These are phyloP conservation scores for Elaeis oleifera DNA, from an alignment of 202 grass and related monocot genomes.

Conservation along the genomic window DNA sequence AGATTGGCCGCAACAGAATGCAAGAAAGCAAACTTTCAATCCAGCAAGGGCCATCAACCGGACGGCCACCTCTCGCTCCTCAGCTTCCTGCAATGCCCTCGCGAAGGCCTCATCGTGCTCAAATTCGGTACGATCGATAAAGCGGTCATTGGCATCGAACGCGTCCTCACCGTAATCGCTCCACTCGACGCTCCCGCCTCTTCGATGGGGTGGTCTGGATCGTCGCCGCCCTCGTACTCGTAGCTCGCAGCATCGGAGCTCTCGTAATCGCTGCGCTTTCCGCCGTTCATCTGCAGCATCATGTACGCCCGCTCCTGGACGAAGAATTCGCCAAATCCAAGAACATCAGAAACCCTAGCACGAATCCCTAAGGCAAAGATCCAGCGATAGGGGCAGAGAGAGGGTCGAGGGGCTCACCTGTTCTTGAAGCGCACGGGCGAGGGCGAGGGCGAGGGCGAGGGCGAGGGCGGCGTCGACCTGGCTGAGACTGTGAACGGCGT, in stretches of 20 bases:
- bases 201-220: conserved; percentile 3
- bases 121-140: conserved; percentile 49
- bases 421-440: conserved; percentile 91
- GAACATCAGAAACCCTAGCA: background rate
- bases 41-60: conserved; percentile 60
- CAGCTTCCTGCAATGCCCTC: conserved; percentile 69
- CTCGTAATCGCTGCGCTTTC: conserved; percentile 66
- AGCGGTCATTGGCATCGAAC: conserved; percentile 56
- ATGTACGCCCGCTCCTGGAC: conserved; percentile 94
- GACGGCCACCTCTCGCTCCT: conserved; percentile 71
- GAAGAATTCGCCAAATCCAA: background rate
- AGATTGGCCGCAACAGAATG: no score
- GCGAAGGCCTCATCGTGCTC: conserved; percentile 77
- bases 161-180: conserved; percentile 78
- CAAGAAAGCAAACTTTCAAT: conserved; percentile 12
- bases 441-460: conserved; percentile 10
- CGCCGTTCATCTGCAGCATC: conserved; percentile 71
- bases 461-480: conserved; percentile 93
- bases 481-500: conserved; percentile 75
- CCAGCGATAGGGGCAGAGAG: background rate
- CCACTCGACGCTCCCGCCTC: conserved; percentile 40
- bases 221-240: conserved; percentile 64
- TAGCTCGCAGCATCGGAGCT: conserved; percentile 81
- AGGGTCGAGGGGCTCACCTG: conserved; percentile 36
- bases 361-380: background rate